A percentile compares a stretch with the other conserved stretches of the same genome.
phyloP scores from a whole-genome alignment of 441 rosid genomes.

The Melastoma candidum region DNA sequence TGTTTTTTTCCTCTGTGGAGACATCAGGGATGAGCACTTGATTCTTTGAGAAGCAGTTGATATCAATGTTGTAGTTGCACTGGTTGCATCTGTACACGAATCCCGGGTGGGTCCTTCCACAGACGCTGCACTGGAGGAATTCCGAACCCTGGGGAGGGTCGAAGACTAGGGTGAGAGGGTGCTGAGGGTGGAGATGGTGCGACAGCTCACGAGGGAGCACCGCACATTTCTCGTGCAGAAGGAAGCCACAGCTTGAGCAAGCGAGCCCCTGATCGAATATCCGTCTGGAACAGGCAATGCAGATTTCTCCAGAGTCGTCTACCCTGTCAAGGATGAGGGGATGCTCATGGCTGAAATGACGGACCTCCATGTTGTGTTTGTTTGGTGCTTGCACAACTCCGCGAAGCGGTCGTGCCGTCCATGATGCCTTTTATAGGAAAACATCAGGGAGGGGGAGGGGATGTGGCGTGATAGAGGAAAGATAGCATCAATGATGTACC shows the following conservation, averaged over 20 bases:
- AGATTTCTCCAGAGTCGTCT: conserved; percentile 3
- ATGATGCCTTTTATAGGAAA: no score
- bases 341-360: conserved; percentile 9
- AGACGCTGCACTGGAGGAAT: conserved; percentile 3
- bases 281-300: conserved; percentile 5
- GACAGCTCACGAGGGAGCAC: conserved; percentile 5
- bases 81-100: conserved; percentile 6
- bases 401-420: no score
- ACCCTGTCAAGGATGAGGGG: conserved; percentile 5
- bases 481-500: no score
- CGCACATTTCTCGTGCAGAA: conserved; percentile 13
- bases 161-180: conserved; percentile 6
- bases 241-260: conserved; percentile 11
- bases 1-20: not conserved
- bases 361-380: conserved; percentile 1
- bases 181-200: conserved; percentile 11
- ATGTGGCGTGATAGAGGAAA: no score
- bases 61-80: conserved; percentile 8
- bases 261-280: conserved; percentile 1
- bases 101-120: conserved; percentile 4
- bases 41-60: conserved; percentile 10
- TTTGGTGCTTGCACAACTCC: no score
- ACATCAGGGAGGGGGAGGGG: no score
- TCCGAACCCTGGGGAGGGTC: not conserved
- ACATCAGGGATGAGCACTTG: not conserved